Evolutionary conservation across 345 rosid species (phyloP).

Genomic region (Hibiscus trionum): DNA sequence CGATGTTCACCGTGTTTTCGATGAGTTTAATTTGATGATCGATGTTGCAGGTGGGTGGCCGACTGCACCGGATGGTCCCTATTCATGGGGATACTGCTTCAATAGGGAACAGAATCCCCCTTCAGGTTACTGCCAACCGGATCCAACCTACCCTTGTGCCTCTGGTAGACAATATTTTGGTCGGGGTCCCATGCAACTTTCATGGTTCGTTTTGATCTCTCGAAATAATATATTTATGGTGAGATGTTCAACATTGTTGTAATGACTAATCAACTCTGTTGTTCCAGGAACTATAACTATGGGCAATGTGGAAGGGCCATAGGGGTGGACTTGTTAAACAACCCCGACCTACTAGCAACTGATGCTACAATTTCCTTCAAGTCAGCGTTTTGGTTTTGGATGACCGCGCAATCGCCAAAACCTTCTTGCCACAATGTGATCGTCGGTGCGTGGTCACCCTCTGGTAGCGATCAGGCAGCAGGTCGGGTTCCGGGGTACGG

Average conservation of each 20-base stretch:
- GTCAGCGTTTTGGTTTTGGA: slow-evolving; percentile 73
- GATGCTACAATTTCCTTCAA: slow-evolving; percentile 48
- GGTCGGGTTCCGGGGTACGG: slow-evolving; percentile 49
- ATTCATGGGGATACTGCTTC: slow-evolving; percentile 64
- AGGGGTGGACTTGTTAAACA: slow-evolving; percentile 45
- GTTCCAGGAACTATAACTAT: slow-evolving; percentile 57
- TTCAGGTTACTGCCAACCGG: slow-evolving; percentile 33
- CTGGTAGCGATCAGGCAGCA: slow-evolving; percentile 25
- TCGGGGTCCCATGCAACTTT: slow-evolving; percentile 60
- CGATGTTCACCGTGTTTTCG: background rate
- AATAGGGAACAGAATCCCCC: slow-evolving; percentile 40
- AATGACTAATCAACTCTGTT: background rate
- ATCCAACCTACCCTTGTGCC: slow-evolving; percentile 45
- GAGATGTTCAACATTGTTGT: background rate
- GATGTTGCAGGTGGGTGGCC: slow-evolving; percentile 22
- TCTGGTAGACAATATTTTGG: slow-evolving; percentile 52
- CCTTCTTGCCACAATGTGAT: slow-evolving; percentile 64
- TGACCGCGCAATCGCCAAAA: slow-evolving; percentile 48
- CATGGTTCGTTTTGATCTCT: slow-evolving; percentile 25
- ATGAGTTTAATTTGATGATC: background rate
- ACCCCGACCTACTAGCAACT: slow-evolving; percentile 48
- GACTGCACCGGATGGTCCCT: slow-evolving; percentile 60
- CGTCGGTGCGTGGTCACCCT: slow-evolving; percentile 32
- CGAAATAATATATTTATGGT: background rate
- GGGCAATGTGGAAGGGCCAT: slow-evolving; percentile 50